Evolutionary conservation across 2,329 filamentous ascomycete species (phyloP), one percentile per base, ranked within the genome.

Genomic region (Alternaria dauci): DNA sequence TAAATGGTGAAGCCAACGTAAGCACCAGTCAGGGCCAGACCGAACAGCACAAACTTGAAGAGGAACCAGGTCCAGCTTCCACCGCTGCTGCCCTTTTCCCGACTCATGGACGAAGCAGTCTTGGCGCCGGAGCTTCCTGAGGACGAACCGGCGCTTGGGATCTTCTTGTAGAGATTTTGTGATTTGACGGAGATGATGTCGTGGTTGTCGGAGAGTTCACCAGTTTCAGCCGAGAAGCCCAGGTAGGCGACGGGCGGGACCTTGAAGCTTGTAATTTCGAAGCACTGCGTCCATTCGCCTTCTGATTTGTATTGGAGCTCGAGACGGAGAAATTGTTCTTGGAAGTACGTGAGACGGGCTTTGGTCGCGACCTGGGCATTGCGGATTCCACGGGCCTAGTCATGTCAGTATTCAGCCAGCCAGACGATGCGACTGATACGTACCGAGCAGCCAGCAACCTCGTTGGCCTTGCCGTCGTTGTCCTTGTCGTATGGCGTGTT

Each of bases 121-220:
- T 69, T 68, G 18, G 44, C 50, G 25, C 61, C 59, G 9, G 59
- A n/a, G 42, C 46, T 43, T 26, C 57, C 48, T 39, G 60, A 51
- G 4, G 57, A 47, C 12, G 52, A 38, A 26, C 30, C 16, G 8
- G 72, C 64, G 41, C 61, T 59, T 18, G 68, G 69, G 50, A 68
- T 72, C 61, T 69, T 87, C 71, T 86, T 89, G 83, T 98, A 98
- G 63, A 99, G 83, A 80, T 97, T 99, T 84, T 91, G 91, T 58
- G 94, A 90, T 66, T 89, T 85, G 71, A 99, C 87, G 52, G 88
- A 91, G 77, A 98, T 88, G 79, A 99, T 96, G 81, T 99, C 95
- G 85, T 97, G 94, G 85, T 97, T 97, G 82, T 99, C 95, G 80
- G 89, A 93, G 68, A 99, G 87, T 83, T 99, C 94, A 75, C 95